Percentiles rank a stretch among this genome's conserved stretches.
Evolutionary conservation across 2,329 filamentous ascomycete species (phyloP).

Genomic region (Knoxdaviesia proteae): DNA sequence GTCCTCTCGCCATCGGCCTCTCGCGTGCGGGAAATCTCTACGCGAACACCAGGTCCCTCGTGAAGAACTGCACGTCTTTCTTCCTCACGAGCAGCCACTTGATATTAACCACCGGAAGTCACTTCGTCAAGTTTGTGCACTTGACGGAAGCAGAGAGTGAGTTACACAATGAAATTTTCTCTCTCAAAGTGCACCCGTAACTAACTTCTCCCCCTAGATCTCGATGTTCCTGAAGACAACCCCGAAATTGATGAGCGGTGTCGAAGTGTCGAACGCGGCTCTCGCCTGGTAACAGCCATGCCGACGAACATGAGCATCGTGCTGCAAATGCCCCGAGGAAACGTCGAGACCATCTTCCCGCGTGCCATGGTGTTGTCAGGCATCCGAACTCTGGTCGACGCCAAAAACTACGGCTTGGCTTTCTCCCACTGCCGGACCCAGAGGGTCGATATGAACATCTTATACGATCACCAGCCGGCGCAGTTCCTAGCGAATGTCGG

Average conservation of each 20-base stretch:
- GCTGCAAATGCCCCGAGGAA: constrained; percentile 88
- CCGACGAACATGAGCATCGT: constrained; percentile 71
- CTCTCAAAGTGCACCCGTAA: neutral
- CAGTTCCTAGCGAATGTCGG: constrained; percentile 63
- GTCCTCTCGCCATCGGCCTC: constrained; percentile 34
- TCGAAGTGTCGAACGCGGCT: constrained; percentile 76
- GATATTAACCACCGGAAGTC: constrained; percentile 79
- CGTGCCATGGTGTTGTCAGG: constrained; percentile 81
- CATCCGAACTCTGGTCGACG: constrained; percentile 61
- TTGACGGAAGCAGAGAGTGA: constrained; percentile 44
- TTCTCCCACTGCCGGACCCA: constrained; percentile 81
- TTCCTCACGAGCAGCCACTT: constrained; percentile 62
- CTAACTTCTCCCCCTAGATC: constrained; percentile 27
- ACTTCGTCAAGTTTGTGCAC: constrained; percentile 88
- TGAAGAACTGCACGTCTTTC: constrained; percentile 85
- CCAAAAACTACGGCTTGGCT: constrained; percentile 61
- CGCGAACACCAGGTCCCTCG: constrained; percentile 51
- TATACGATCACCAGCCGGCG: constrained; percentile 78
- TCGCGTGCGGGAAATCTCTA: constrained; percentile 61
- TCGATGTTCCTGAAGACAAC: constrained; percentile 70
- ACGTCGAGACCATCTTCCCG: constrained; percentile 86
- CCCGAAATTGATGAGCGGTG: constrained; percentile 85
- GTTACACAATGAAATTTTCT: constrained; percentile 4
- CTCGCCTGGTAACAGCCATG: constrained; percentile 69
- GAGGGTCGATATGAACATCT: constrained; percentile 91